Evolutionary conservation across 768 basidiomycete genomes (phyloP).

Genomic region (Lactarius hengduanensis): DNA sequence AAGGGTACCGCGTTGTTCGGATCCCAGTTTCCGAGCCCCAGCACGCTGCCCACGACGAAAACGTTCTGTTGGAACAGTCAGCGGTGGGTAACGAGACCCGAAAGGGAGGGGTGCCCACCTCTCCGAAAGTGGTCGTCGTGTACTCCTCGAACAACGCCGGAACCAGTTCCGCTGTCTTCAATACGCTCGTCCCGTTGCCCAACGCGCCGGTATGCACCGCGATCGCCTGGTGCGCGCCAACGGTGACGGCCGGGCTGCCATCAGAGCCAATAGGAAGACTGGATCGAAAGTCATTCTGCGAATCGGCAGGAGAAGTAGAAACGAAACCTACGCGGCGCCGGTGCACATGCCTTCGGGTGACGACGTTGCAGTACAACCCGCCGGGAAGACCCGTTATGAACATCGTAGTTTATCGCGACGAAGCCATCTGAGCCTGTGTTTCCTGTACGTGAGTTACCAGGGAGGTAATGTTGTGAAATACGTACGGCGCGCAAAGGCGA

Average conservation of each 20-base stretch:
- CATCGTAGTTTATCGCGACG: constrained; percentile 59
- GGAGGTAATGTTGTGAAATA: neutral
- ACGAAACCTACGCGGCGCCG: constrained; percentile 43
- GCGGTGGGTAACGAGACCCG: neutral
- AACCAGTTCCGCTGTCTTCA: constrained; percentile 1
- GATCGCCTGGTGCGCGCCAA: constrained; percentile 33
- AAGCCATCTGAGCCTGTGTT: constrained; percentile 53
- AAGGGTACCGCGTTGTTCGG: constrained; percentile 45
- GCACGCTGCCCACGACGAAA: constrained; percentile 55
- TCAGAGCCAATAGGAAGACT: constrained; percentile 24
- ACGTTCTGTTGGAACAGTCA: constrained; percentile 45
- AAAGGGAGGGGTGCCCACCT: constrained; percentile 40
- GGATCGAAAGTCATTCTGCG: neutral
- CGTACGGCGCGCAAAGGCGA: constrained; percentile 64
- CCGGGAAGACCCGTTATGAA: constrained; percentile 58
- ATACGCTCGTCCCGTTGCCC: neutral
- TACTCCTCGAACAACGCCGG: constrained; percentile 44
- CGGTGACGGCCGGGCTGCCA: constrained; percentile 30
- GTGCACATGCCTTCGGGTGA: constrained; percentile 45
- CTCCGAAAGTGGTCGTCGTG: constrained; percentile 55
- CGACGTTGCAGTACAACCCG: constrained; percentile 59
- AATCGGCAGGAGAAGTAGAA: neutral
- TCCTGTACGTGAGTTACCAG: neutral
- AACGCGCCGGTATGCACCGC: constrained; percentile 30
- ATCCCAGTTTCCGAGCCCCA: constrained; percentile 54